Base-by-base conservation (phyloP, 2,329 filamentous ascomycete genomes). In the Fusarium compactum region DNA sequence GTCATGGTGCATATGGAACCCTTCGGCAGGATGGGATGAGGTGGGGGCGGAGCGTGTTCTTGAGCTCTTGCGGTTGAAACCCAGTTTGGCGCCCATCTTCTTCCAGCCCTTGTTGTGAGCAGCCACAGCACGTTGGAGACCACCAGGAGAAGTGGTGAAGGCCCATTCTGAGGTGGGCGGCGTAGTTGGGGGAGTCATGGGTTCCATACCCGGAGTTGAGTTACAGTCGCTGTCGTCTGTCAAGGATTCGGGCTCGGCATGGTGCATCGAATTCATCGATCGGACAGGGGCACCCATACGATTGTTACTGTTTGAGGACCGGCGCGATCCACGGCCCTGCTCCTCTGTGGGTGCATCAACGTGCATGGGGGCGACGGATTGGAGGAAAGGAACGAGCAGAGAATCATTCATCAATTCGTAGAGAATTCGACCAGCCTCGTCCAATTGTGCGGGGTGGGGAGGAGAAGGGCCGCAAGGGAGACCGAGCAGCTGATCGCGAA, bases 401-500 rank as follows among this genome's bases (percentile, higher is more conserved):
- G 95, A 98, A 78, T 98, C 96, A 75, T 97, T 97, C 95, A 99
- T 98, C 59, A 99, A 85, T 74, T 98, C 96, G 79, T 95, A 95
- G 43, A 98, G 93, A 66, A 97, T 97, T 67, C 88, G 87, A 25
- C 97, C 92, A 22, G 96, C 94, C 53, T 92, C 88, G 65, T 97
- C 92, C 18, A 99, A 85, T 58, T 90, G 88, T 43, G 91, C 88
- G 2, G 96, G 95, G 62, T 89, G 83, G 8, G 91, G 91, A 9
- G 95, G 94, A 0, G 85, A 82, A 10, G 89, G 86, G 43, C 92
- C 85, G 40, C 63, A 76, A 9, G 77, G 74, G n/a, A 81, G 69
- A 44, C 85, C 85, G 34, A 98, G 85, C 24, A 99, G 85, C 38
- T 88, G 88, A 78, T 98, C 94, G 38, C 95, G 92, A 46, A 98